Evolutionary conservation across 2,329 filamentous ascomycete genomes (phyloP), one percentile per base, ranked within the genome.

Genomic region (Phialophora verrucosa): DNA sequence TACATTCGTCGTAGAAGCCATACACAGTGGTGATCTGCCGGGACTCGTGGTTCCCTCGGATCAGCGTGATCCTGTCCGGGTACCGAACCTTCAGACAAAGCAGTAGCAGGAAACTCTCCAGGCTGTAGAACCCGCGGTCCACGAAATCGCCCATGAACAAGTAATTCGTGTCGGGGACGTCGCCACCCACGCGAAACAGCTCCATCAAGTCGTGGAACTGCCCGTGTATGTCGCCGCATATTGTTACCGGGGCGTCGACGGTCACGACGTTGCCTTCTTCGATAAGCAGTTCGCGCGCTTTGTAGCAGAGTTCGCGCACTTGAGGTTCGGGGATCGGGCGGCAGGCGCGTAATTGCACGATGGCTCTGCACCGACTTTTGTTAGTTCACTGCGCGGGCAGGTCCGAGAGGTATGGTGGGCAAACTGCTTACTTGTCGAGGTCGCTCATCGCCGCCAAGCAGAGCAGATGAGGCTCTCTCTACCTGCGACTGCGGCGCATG

Each of bases 81-180:
- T 98, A 98, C 77, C 94, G 91, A 68, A 98, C 94, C 85, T 98
- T 98, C 74, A 98, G 88, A 76, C 93, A 97, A 61, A 99, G 87
- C 11, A 99, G 89, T 63, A 99, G 91, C 68, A 97, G 89, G 77
- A 99, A 97, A 4, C 93, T 95, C 81, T 99, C 94, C 73, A 99
- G 89, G 1, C 92, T 97, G 83, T 98, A 99, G 84, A 97, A 99
- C 65, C 94, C 94, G 71, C 94, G 91, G 79, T 99, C 94, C 76
- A 99, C 94, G 74, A 97, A 99, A 79, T 99, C 94, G 77, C 94
- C 93, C 92, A 97, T 97, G 81, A 97, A 97, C 3, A 97, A 87
- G 78, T 97, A 97, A 76, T 96, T 97, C 35, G 93, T 97, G 75
- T 97, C 94, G 49, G 93, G 93, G 3, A 96, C 92, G 77, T 97